Conservation (phyloP, 108 stramenopile genomes). For the Epithemia pelagica region DNA sequence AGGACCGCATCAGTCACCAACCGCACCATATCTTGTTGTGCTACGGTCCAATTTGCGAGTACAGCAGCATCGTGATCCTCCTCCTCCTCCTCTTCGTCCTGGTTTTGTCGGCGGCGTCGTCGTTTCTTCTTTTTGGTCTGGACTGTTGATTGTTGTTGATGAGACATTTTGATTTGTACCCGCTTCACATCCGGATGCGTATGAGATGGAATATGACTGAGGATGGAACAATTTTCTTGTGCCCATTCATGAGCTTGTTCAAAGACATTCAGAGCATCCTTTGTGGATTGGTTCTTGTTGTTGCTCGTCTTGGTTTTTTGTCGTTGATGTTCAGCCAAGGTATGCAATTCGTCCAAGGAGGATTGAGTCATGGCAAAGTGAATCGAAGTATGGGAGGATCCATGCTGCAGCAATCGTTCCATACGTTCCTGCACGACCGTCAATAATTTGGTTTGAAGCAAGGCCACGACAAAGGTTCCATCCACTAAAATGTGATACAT, state of each 20-base stretch:
- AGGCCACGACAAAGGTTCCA: constrained; percentile 63
- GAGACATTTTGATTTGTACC: not conserved
- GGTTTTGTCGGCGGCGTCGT: not conserved
- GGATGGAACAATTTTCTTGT: constrained; percentile 12
- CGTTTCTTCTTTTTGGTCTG: not conserved
- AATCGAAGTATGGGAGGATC: constrained; percentile 20
- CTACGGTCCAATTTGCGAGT: not conserved
- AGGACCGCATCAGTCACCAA: not conserved
- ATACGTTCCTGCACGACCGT: constrained; percentile 46
- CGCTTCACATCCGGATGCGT: not conserved
- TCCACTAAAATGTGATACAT: constrained; percentile 69
- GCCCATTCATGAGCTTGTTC: constrained; percentile 28
- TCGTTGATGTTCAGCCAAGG: constrained; percentile 13
- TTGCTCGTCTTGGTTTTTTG: constrained; percentile 6
- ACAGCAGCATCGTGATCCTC: too few species aligned
- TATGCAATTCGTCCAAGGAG: constrained; percentile 37
- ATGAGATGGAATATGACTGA: not conserved
- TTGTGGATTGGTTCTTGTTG: constrained; percentile 11
- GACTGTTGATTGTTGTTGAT: not conserved
- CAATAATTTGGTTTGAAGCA: constrained; percentile 45
- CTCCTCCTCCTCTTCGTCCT: not conserved
- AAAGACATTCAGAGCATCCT: constrained; percentile 21
- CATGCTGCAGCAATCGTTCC: constrained; percentile 24
- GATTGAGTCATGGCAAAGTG: constrained; percentile 34
- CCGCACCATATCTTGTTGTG: not conserved